Evolutionary conservation across 495 filamentous ascomycete genomes (phyloP).

Genomic region (Polyplosphaeria fusca): DNA sequence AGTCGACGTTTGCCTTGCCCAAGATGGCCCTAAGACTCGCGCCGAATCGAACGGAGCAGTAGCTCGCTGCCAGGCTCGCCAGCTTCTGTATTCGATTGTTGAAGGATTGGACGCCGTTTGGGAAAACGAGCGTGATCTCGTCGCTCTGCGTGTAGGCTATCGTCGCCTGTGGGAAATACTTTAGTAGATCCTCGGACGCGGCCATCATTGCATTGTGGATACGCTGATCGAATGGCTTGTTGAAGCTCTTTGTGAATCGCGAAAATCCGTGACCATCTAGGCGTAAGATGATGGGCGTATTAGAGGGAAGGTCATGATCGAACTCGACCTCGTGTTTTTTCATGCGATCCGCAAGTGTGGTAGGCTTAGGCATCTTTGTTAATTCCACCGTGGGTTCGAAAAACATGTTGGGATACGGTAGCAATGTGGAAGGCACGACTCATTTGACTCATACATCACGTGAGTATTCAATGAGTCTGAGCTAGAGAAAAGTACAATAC

Average conservation of each 20-base stretch:
- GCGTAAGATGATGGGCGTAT: constrained; percentile 16
- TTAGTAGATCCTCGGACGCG: constrained; percentile 16
- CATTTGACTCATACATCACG: too few relatives aligned
- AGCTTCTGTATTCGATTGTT: constrained; percentile 25
- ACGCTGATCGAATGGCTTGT: constrained; percentile 14
- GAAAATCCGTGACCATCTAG: constrained; percentile 27
- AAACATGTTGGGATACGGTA: too few relatives aligned
- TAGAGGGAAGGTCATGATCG: constrained; percentile 5
- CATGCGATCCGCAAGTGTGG: constrained; percentile 18
- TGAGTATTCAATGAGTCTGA: too few relatives aligned
- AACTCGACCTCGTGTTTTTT: constrained; percentile 15
- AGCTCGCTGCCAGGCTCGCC: constrained; percentile 14
- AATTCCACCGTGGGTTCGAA: too few relatives aligned
- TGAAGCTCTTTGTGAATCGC: constrained; percentile 13
- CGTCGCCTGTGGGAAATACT: constrained; percentile 17
- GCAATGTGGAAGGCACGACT: too few relatives aligned
- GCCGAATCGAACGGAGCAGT: constrained; percentile 20
- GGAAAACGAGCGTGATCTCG: constrained; percentile 26
- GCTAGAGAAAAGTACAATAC: too few relatives aligned
- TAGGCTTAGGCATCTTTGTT: too few relatives aligned
- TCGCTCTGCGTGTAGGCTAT: constrained; percentile 27
- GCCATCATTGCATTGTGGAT: constrained; percentile 23
- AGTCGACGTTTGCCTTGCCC: not conserved
- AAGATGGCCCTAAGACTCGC: constrained; percentile 4
- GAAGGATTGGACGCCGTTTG: constrained; percentile 11